Evolutionary conservation across 768 basidiomycete species (phyloP).

Genomic region (Lepiota subincarnata): DNA sequence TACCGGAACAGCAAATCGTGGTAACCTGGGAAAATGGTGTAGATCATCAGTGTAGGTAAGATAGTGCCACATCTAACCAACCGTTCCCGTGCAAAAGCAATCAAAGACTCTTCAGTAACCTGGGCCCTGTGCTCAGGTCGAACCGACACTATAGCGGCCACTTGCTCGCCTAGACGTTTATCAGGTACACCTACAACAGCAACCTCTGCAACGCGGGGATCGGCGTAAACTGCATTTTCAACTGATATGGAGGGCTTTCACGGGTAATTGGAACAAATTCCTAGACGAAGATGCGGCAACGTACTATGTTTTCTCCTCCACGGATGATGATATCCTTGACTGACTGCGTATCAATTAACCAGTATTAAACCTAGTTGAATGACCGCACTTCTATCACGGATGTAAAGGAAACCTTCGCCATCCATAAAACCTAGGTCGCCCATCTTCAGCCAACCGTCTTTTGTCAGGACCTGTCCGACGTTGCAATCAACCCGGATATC

Average conservation of each 20-base stretch:
- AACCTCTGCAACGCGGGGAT: constrained; percentile 39
- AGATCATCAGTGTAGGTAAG: background rate
- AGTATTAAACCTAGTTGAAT: background rate
- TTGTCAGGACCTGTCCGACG: constrained; percentile 23
- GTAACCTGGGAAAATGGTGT: constrained; percentile 29
- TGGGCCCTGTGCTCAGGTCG: constrained; percentile 34
- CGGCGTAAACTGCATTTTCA: constrained; percentile 49
- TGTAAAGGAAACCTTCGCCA: constrained; percentile 47
- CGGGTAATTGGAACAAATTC: background rate
- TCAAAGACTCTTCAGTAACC: constrained; percentile 37
- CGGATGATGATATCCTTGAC: constrained; percentile 55
- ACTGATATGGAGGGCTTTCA: constrained; percentile 41
- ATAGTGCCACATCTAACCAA: constrained; percentile 14
- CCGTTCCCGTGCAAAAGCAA: constrained; percentile 33
- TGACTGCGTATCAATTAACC: constrained; percentile 10
- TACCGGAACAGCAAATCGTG: constrained; percentile 47
- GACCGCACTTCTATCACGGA: constrained; percentile 37
- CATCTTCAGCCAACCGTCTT: constrained; percentile 46
- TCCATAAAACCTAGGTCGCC: constrained; percentile 44
- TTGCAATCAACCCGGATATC: background rate
- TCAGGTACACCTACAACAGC: constrained; percentile 51
- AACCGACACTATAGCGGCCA: constrained; percentile 40
- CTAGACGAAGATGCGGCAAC: constrained; percentile 11
- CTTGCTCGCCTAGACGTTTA: constrained; percentile 43
- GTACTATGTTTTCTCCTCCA: constrained; percentile 52